A percentile compares a stretch with the other conserved stretches of the same genome.
phyloP scores from a whole-genome alignment of 306 rosid genomes.

The Abrus pulchellus region DNA sequence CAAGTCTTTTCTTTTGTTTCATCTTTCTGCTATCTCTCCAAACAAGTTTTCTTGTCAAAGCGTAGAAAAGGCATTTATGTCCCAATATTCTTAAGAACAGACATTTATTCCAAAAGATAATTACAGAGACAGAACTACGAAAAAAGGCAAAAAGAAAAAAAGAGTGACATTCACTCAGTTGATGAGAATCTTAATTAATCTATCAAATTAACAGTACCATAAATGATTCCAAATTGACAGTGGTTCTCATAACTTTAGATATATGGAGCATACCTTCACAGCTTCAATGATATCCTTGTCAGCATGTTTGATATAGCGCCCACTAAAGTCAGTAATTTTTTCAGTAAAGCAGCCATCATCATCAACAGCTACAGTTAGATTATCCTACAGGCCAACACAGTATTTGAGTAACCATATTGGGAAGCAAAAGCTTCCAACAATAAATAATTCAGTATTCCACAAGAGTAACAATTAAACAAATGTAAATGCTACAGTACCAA shows the following conservation, averaged over 20 bases:
- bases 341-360: slow-evolving; percentile 95
- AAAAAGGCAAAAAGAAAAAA: not conserved
- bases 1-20: slow-evolving; percentile 30
- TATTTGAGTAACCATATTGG: not conserved
- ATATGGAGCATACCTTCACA: slow-evolving; percentile 65
- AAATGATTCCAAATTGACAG: slow-evolving; percentile 16
- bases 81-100: slow-evolving; percentile 16
- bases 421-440: slow-evolving; percentile 28
- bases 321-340: slow-evolving; percentile 77
- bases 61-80: not conserved
- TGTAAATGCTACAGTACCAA: slow-evolving; percentile 23
- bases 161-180: not conserved
- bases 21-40: not conserved
- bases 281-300: slow-evolving; percentile 89
- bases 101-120: slow-evolving; percentile 25
- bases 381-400: slow-evolving; percentile 67
- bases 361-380: slow-evolving; percentile 87
- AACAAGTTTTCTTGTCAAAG: slow-evolving; percentile 19
- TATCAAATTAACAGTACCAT: slow-evolving; percentile 12
- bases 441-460: slow-evolving; percentile 8
- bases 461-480: slow-evolving; percentile 5
- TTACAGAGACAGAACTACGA: not conserved
- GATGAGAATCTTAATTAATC: slow-evolving; percentile 24
- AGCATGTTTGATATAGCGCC: slow-evolving; percentile 86
- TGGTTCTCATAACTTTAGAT: slow-evolving; percentile 4